phyloP scores from a whole-genome alignment of 177 flowering plant species.

The Telopea speciosissima region DNA sequence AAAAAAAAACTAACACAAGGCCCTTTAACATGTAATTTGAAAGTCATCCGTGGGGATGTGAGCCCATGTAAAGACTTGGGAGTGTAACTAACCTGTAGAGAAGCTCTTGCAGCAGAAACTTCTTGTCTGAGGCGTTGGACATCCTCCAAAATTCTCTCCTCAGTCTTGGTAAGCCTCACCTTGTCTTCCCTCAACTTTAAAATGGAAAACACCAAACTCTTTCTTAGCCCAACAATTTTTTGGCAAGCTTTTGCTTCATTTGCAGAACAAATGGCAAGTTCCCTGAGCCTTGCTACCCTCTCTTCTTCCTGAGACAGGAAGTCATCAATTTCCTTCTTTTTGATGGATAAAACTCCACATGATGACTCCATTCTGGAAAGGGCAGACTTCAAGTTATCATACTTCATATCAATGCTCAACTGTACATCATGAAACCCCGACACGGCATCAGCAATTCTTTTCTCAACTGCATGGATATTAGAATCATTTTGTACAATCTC shows the following conservation, averaged over 20 bases:
- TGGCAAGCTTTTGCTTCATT: constrained; percentile 50
- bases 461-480: constrained; percentile 48
- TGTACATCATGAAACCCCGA: constrained; percentile 48
- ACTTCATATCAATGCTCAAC: constrained; percentile 34
- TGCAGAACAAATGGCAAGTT: constrained; percentile 40
- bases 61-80: background rate
- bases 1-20: background rate
- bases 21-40: background rate
- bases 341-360: constrained; percentile 33
- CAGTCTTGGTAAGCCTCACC: constrained; percentile 48
- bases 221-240: constrained; percentile 47
- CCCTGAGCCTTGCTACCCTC: constrained; percentile 38
- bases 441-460: constrained; percentile 42
- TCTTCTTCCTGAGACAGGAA: constrained; percentile 35
- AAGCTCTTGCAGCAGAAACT: constrained; percentile 37
- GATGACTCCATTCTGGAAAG: constrained; percentile 39
- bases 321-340: constrained; percentile 54
- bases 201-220: constrained; percentile 37
- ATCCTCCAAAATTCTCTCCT: constrained; percentile 52
- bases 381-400: constrained; percentile 30
- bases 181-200: constrained; percentile 51
- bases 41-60: background rate
- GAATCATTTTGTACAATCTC: constrained; percentile 61
- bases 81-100: constrained; percentile 25
- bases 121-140: constrained; percentile 46